Evolutionary conservation across 1,284 basidiomycete species (phyloP).

Genomic region (Irpex sp.): DNA sequence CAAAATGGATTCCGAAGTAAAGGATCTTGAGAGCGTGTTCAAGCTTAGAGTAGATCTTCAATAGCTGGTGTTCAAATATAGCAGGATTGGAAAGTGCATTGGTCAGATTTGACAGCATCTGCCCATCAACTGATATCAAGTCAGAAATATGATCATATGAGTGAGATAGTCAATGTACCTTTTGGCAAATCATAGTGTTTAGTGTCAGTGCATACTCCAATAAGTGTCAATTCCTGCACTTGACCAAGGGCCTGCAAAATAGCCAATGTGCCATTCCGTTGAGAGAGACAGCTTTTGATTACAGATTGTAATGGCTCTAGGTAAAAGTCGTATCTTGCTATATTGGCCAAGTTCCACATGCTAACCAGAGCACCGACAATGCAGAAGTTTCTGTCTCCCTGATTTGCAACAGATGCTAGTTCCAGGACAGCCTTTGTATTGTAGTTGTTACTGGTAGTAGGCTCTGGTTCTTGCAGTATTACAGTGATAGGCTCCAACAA

Average conservation of each 20-base stretch:
- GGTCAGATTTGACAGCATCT: no score
- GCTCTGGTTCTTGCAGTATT: no score
- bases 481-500: no score
- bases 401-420: no score
- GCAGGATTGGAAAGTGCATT: no score
- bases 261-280: background rate
- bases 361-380: background rate
- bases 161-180: no score
- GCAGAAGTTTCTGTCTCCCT: no score
- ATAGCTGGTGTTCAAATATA: no score
- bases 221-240: background rate
- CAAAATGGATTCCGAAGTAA: background rate
- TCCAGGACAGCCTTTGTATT: no score
- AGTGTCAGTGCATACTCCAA: background rate
- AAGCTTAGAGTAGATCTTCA: background rate
- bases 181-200: background rate
- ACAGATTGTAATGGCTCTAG: background rate
- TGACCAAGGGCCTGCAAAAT: background rate
- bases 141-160: no score
- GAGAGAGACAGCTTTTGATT: background rate
- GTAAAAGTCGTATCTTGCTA: background rate
- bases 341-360: background rate
- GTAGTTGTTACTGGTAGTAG: no score
- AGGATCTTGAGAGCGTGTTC: background rate
- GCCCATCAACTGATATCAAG: no score